phyloP scores from a whole-genome alignment of 176 grass and related monocot species.

The Dendrocalamus sinicus region DNA sequence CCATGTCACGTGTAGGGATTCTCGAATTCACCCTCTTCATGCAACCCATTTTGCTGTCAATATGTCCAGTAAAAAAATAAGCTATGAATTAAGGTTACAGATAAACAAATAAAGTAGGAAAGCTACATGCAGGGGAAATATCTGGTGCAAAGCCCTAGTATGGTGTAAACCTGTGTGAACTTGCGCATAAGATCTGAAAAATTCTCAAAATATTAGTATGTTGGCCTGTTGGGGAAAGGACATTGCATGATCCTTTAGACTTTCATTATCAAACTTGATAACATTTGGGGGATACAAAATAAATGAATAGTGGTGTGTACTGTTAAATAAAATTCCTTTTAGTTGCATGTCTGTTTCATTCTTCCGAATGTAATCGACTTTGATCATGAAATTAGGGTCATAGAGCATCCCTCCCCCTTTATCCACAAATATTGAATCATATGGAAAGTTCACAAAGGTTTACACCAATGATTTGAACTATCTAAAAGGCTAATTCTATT shows the following conservation, averaged over 20 bases:
- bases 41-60: neutral
- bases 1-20: neutral
- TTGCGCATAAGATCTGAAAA: neutral
- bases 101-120: constrained; percentile 4
- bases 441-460: neutral
- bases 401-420: neutral
- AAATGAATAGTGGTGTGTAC: neutral
- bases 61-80: neutral
- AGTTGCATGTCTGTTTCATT: neutral
- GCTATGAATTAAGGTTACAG: neutral
- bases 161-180: neutral
- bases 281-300: neutral
- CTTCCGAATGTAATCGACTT: neutral
- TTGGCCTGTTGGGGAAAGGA: neutral
- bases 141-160: neutral
- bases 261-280: constrained; percentile 5
- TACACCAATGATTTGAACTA: neutral
- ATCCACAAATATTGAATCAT: neutral
- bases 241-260: neutral
- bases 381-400: neutral
- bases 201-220: neutral
- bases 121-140: neutral
- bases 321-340: constrained; percentile 7
- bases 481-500: constrained; percentile 44
- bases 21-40: neutral